These are phyloP conservation scores for Neopestalotiopsis sp. DNA, from an alignment of 2,329 filamentous ascomycete species.

Conservation along the genomic window DNA sequence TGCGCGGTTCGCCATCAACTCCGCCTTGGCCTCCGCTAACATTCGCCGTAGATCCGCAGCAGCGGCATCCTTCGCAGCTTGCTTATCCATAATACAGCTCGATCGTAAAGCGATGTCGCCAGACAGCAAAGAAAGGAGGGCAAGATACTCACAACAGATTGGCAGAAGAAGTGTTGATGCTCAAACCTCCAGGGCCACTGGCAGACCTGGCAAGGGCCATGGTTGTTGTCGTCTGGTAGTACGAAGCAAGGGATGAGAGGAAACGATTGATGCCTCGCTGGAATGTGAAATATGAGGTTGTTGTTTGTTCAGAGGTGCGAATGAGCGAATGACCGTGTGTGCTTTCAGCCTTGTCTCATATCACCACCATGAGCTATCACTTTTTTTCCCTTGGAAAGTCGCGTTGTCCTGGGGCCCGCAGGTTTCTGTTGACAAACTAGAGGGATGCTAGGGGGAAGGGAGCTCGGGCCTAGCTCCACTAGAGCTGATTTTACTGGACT, in stretches of 20 bases:
- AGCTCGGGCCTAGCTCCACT: conserved; percentile 8
- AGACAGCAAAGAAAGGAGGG: conserved; percentile 20
- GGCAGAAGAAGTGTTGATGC: conserved; percentile 67
- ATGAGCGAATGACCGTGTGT: not conserved
- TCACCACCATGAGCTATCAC: not conserved
- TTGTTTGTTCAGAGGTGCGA: not conserved
- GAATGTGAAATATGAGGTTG: not conserved
- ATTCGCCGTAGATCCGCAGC: not conserved
- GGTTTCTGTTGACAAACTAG: conserved; percentile 6
- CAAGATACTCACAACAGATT: conserved; percentile 55
- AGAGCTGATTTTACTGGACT: not conserved
- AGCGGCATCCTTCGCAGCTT: not conserved
- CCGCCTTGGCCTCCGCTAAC: not conserved
- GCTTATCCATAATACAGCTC: not conserved
- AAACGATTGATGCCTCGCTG: not conserved
- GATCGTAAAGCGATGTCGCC: conserved; percentile 20
- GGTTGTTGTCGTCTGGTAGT: not conserved
- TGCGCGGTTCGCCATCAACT: not conserved
- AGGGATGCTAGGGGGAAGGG: not conserved
- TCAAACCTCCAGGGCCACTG: conserved; percentile 64
- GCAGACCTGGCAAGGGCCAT: conserved; percentile 59
- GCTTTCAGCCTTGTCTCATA: conserved; percentile 12
- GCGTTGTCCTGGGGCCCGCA: conserved; percentile 6
- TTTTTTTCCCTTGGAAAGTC: conserved; percentile 5
- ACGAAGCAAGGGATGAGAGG: not conserved